A percentile compares a stretch with the other conserved stretches of the same genome.
These are phyloP conservation scores for Sugiyamaella americana DNA, from an alignment of 805 yeast species.

Conservation along the genomic window DNA sequence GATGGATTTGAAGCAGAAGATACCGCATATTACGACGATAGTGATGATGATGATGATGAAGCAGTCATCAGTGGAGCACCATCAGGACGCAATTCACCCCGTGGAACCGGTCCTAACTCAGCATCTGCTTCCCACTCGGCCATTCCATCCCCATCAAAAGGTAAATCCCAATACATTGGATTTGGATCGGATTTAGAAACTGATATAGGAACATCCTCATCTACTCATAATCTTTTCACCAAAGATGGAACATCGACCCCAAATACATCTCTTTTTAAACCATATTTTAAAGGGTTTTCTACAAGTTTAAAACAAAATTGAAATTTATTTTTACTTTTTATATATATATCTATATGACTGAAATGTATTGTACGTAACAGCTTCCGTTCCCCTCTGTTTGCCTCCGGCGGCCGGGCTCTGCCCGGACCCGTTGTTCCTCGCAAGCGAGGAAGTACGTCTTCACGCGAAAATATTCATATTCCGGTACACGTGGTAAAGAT, in stretches of 20 bases:
- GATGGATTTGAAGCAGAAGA: conserved; percentile 46
- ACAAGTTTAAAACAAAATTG: conserved; percentile 4
- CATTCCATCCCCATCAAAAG: background rate
- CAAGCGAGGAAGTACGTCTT: background rate
- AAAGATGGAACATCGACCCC: background rate
- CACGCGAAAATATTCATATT: background rate
- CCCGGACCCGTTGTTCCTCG: background rate
- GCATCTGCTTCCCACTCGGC: no score
- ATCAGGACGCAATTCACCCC: background rate
- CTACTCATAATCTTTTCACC: background rate
- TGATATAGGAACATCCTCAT: background rate
- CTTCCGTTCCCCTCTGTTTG: no score
- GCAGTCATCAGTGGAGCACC: background rate
- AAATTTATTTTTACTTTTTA: background rate
- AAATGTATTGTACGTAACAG: no score
- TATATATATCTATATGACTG: no score
- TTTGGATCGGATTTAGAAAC: background rate
- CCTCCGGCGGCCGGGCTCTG: no score
- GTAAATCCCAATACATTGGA: background rate
- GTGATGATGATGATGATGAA: conserved; percentile 4
- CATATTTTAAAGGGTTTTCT: conserved; percentile 5
- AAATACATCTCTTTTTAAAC: background rate
- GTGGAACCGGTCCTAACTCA: background rate
- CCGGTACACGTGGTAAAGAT: no score
- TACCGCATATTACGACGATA: conserved; percentile 31